Base-by-base conservation (phyloP, 2,329 filamentous ascomycete genomes). In the Cladophialophora bantiana region DNA sequence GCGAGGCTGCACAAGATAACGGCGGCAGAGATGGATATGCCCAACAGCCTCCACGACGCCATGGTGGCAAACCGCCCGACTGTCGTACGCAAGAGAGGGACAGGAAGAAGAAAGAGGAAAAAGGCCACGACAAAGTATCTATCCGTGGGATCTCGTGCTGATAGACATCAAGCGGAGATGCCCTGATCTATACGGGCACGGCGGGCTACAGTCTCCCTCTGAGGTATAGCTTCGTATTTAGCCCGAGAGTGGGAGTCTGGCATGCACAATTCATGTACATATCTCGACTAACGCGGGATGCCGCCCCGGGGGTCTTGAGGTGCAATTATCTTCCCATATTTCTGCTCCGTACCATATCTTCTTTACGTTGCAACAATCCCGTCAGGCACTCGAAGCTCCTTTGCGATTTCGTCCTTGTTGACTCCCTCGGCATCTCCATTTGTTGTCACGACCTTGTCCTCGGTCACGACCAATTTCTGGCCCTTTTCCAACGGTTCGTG, bases 401-500 rank as follows among this genome's bases (percentile, higher is more conserved):
- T 53, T 9, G 53, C 66, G n/a, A 62, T 52, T 20, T 68, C 63
- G 15, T 54, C 64, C 26, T 64, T 64, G 20, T 58, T n/a, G 35
- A 57, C 20, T 1, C 50, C 58, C 20, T 66, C 61, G n/a, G 35
- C 67, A 15, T 66, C 60, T n/a, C 59, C 57, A 4, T 55, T 50
- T 4, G 38, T 50, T 13, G 38, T 65, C 34, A 68, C 64, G 9
- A 67, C 38, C 15, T 63, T 64, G 42, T 67, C 64, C 42, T 69
- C 58, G 31, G 26, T 59, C 18, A 65, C 64, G 6, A 62, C 32
- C 52, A 64, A 42, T 62, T 62, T 64, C 62, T 66, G 62, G 15
- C 63, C 57, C 42, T 68, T 58, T n/a, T 60, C 58, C 50, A 70
- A 13, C 2, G 62, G 52, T 26, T 69, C 63, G 53, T 72, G 68